phyloP scores from a whole-genome alignment of 106 monocot species.

The Allium fistulosum region DNA sequence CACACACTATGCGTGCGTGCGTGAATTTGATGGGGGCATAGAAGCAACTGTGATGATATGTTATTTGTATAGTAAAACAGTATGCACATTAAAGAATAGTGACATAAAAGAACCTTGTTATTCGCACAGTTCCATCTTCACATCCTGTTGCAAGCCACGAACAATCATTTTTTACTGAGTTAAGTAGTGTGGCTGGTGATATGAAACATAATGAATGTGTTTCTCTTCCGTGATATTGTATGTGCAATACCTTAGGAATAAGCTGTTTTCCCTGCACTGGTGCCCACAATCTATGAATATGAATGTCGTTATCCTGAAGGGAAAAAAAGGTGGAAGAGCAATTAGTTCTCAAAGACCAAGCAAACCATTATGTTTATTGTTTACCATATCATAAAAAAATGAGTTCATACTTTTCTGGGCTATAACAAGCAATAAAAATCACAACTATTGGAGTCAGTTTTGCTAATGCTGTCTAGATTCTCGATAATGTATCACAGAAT shows the following conservation, averaged over 20 bases:
- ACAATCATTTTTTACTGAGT: constrained; percentile 1
- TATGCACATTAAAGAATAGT: too few relatives aligned
- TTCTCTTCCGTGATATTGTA: constrained; percentile 95
- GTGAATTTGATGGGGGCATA: too few relatives aligned
- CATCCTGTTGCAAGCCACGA: constrained; percentile 83
- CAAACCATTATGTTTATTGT: not conserved
- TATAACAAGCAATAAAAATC: not conserved
- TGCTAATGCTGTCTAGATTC: too few relatives aligned
- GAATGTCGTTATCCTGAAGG: constrained; percentile 66
- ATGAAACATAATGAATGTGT: constrained; percentile 79
- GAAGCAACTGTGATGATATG: too few relatives aligned
- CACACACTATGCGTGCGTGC: too few relatives aligned
- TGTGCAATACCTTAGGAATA: constrained; percentile 54
- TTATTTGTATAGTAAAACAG: too few relatives aligned
- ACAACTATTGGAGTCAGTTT: too few relatives aligned
- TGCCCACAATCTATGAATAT: constrained; percentile 65
- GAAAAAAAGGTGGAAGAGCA: not conserved
- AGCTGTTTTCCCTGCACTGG: constrained; percentile 27
- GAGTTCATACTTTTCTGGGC: not conserved
- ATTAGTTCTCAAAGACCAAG: not conserved
- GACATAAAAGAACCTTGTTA: constrained; percentile 50
- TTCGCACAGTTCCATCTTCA: constrained; percentile 94
- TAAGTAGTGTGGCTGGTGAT: constrained; percentile 19
- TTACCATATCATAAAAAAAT: not conserved
- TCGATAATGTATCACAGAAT: too few relatives aligned